Conservation (phyloP, 2,329 filamentous ascomycete species). For the Phaeosphaeriaceae sp. region DNA sequence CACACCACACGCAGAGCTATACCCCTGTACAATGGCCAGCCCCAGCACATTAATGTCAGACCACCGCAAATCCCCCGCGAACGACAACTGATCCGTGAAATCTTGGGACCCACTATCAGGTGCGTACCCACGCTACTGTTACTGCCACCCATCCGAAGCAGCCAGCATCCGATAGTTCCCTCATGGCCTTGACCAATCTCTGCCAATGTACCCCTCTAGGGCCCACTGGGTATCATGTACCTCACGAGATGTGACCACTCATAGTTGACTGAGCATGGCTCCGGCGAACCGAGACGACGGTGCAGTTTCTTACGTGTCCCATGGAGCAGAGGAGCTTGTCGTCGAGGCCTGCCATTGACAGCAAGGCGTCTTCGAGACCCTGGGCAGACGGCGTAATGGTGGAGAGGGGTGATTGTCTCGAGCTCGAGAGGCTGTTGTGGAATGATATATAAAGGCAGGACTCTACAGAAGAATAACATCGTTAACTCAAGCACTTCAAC, state of each 20-base stretch:
- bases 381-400: background rate
- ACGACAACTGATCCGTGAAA: conserved; percentile 10
- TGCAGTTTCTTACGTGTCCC: conserved; percentile 24
- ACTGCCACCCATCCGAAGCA: conserved; percentile 39
- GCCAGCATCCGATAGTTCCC: conserved; percentile 39
- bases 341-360: conserved; percentile 2
- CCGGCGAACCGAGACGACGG: conserved; percentile 33
- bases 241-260: conserved; percentile 17
- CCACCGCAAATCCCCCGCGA: conserved; percentile 15
- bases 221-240: conserved; percentile 20
- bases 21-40: conserved; percentile 3
- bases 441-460: conserved; percentile 27
- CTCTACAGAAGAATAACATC: conserved; percentile 14
- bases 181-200: conserved; percentile 12
- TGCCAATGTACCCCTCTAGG: conserved; percentile 28
- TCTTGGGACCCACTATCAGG: conserved; percentile 7
- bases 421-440: conserved; percentile 1
- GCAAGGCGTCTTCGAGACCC: conserved; percentile 16
- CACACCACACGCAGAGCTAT: conserved; percentile 26
- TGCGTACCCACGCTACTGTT: conserved; percentile 21
- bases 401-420: conserved; percentile 16
- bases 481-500: background rate
- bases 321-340: conserved; percentile 30
- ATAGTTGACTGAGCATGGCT: conserved; percentile 3
- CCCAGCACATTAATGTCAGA: conserved; percentile 24